Evolutionary conservation across 1,284 basidiomycete species (phyloP), one percentile per base, ranked within the genome.

Genomic region (Boletus sp.): DNA sequence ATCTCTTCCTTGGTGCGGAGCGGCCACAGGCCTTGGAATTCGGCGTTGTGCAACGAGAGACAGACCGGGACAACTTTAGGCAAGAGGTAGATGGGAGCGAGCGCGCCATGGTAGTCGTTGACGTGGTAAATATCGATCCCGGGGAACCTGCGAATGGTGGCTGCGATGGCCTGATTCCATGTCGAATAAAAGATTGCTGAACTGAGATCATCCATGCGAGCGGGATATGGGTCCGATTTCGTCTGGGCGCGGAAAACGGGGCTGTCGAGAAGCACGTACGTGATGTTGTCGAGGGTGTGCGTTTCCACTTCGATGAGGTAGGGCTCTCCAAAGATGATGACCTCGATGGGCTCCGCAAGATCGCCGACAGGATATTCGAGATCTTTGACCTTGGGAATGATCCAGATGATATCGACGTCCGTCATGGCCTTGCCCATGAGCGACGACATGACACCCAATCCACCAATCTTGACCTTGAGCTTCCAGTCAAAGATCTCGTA

Each of bases 401-500:
- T 85, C 92, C 92, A 95, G 55, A 94, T 75, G 42, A 95, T 73
- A 65, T 95, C 92, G 47, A 94, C 91, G 64, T 95, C 92, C 42
- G 86, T 89, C 92, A 95, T 95, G 5, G 92, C 91, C 69, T 94
- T 94, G 57, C 92, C 92, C 91, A 95, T 95, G 39, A 95, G 74
- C 68, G 85, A 86, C 5, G 91, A 94, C 92, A 95, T 94, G 74
- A 94, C 92, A 78, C 91, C 92, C 23, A 95, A 77, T 72, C 92
- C 92, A 72, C 92, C 92, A 57, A 94, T 94, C 76, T 94, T 94
- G 74, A 95, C 92, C 71, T 94, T 94, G 52, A 94, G 69, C 71
- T 94, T 94, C 92, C 92, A 95, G 65, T 94, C 92, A 59, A 94
- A 84, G 62, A 95, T 90, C 68, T 95, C 92, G 68, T 95, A 95